phyloP scores from a whole-genome alignment of 768 basidiomycete species.

The Boletus rex-veris region DNA sequence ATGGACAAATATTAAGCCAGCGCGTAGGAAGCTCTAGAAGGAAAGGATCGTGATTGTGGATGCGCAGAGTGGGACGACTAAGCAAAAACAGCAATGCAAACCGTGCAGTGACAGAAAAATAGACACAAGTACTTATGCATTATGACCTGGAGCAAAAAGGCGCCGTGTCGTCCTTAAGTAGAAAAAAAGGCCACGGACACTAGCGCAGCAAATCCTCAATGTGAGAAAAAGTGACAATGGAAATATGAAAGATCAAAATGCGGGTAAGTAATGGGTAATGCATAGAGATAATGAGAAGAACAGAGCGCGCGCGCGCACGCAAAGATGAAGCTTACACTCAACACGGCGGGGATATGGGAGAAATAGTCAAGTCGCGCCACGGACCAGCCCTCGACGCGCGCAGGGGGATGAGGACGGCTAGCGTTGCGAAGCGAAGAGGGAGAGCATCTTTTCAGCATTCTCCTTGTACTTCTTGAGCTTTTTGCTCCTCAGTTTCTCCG shows the following conservation, averaged over 20 bases:
- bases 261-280: conserved; percentile 23
- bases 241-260: conserved; percentile 11
- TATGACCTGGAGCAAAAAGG: conserved; percentile 25
- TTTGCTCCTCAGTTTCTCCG: conserved; percentile 65
- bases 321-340: conserved; percentile 21
- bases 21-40: conserved; percentile 14
- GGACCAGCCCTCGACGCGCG: conserved; percentile 23
- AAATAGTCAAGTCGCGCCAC: conserved; percentile 16
- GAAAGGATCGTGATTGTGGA: conserved; percentile 24
- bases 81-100: conserved; percentile 32
- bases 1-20: conserved; percentile 21
- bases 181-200: conserved; percentile 15
- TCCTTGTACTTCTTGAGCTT: conserved; percentile 86
- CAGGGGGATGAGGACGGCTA: conserved; percentile 29
- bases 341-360: conserved; percentile 16
- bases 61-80: conserved; percentile 16
- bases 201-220: conserved; percentile 22
- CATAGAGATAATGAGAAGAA: conserved; percentile 29
- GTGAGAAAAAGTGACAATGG: neutral
- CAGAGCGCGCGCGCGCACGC: neutral
- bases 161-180: conserved; percentile 27
- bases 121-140: conserved; percentile 21
- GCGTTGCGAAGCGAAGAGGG: conserved; percentile 74
- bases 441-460: conserved; percentile 81
- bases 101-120: conserved; percentile 22